Conservation (phyloP, 2,329 filamentous ascomycete genomes). For the Cladophialophora yegresii region DNA sequence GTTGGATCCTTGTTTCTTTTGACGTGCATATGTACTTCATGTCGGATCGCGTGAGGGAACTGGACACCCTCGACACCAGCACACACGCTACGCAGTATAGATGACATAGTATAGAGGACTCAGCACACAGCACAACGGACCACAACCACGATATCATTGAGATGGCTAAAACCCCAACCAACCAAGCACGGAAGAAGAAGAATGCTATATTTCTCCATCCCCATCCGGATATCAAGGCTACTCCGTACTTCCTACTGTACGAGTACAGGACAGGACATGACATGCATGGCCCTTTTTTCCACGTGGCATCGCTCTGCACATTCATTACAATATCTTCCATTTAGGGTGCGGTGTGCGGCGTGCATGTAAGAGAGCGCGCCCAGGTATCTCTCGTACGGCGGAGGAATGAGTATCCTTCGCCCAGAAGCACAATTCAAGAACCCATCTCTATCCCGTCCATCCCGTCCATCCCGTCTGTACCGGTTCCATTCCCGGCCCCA, state of each 20-base stretch:
- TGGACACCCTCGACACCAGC: too few species aligned
- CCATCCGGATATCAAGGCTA: background rate
- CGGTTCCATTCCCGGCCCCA: too few species aligned
- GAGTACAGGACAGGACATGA: background rate
- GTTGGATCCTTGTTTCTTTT: too few species aligned
- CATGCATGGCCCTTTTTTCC: background rate
- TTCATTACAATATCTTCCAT: background rate
- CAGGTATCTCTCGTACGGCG: background rate
- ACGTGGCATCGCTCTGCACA: background rate
- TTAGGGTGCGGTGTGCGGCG: too few species aligned
- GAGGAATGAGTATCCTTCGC: background rate
- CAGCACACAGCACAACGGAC: background rate
- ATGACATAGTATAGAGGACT: too few species aligned
- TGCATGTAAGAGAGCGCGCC: background rate
- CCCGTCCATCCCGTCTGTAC: background rate
- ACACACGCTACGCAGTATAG: background rate
- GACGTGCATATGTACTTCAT: too few species aligned
- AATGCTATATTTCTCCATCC: background rate
- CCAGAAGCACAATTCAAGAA: slow-evolving; percentile 5
- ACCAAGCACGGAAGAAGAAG: background rate
- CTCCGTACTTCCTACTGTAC: background rate
- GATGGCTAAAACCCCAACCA: background rate
- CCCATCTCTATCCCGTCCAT: slow-evolving; percentile 1
- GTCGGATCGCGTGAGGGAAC: too few species aligned
- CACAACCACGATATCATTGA: background rate